These are phyloP conservation scores for Vigna unguiculata DNA, from an alignment of 306 rosid genomes.

Conservation along the genomic window DNA sequence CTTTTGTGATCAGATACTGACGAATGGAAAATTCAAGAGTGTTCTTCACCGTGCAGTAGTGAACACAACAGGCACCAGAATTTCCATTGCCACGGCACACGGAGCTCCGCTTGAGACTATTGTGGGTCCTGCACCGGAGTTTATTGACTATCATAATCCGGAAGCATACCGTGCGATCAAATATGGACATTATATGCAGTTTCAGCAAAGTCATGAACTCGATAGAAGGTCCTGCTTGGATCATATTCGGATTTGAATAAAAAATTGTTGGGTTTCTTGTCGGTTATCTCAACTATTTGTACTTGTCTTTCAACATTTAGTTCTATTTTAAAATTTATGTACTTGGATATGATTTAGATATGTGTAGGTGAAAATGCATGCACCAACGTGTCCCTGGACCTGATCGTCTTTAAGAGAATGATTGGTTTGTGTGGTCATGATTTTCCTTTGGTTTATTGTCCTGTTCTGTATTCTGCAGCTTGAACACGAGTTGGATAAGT, in stretches of 20 bases:
- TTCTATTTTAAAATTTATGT: not conserved
- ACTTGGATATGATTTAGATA: not conserved
- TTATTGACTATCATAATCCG: slow-evolving; percentile 35
- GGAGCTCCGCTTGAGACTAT: slow-evolving; percentile 57
- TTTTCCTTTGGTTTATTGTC: no score
- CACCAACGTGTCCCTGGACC: no score
- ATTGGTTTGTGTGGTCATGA: no score
- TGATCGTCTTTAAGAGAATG: no score
- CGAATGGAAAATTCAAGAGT: slow-evolving; percentile 68
- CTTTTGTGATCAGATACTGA: slow-evolving; percentile 49
- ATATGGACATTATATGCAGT: slow-evolving; percentile 53
- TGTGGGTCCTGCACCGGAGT: slow-evolving; percentile 49
- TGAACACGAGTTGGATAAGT: no score
- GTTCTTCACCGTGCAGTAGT: slow-evolving; percentile 68
- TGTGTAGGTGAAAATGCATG: not conserved
- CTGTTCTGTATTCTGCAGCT: no score
- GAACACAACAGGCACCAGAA: slow-evolving; percentile 53
- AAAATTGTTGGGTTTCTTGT: not conserved
- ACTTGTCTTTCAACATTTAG: not conserved
- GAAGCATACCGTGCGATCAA: slow-evolving; percentile 46
- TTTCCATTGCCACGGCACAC: slow-evolving; percentile 55
- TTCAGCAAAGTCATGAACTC: slow-evolving; percentile 50
- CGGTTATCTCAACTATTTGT: no score
- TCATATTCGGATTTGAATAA: slow-evolving; percentile 45
- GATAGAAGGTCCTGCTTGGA: slow-evolving; percentile 54